Percentiles rank a stretch among this genome's conserved stretches.
phyloP scores from a whole-genome alignment of 2,329 filamentous ascomycete species.

The Colletotrichum brevisporum region DNA sequence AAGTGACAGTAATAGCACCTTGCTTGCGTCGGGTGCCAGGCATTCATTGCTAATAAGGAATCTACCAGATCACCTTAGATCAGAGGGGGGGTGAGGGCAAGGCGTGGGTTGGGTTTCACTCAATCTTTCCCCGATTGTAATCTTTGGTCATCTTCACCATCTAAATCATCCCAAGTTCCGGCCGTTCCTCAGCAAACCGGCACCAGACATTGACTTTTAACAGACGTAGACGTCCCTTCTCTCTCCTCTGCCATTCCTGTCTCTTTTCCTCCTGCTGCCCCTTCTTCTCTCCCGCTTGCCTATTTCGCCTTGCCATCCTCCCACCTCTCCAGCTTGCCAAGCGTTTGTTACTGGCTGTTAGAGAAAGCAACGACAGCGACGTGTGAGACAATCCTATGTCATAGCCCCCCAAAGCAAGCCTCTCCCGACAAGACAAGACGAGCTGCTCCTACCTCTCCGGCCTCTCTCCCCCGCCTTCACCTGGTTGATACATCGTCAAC shows the following conservation, averaged over 20 bases:
- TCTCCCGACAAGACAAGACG: slow-evolving; percentile 11
- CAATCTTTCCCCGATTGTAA: slow-evolving; percentile 2
- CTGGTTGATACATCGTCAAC: slow-evolving; percentile 22
- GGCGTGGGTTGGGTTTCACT: slow-evolving; percentile 16
- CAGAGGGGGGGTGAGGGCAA: not conserved
- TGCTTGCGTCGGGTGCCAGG: not conserved
- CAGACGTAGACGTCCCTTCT: not conserved
- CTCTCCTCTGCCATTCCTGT: slow-evolving; percentile 1
- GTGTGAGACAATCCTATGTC: slow-evolving; percentile 30
- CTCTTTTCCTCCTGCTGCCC: not conserved
- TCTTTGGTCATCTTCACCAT: slow-evolving; percentile 16
- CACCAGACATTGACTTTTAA: slow-evolving; percentile 12
- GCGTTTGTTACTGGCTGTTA: slow-evolving; percentile 3
- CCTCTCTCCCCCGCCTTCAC: slow-evolving; percentile 9
- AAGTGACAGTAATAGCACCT: not conserved
- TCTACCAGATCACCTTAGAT: slow-evolving; percentile 16
- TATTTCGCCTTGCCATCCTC: too few species aligned
- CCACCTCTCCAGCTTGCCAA: not conserved
- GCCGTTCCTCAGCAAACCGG: slow-evolving; percentile 27
- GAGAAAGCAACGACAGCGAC: slow-evolving; percentile 10
- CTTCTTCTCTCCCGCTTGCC: not conserved
- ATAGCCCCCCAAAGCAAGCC: slow-evolving; percentile 1
- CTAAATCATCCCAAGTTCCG: slow-evolving; percentile 27
- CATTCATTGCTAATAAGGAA: slow-evolving; percentile 36
- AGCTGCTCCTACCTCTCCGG: not conserved